These are phyloP conservation scores for Ophiocordyceps camponoti-saundersi DNA, from an alignment of 2,329 filamentous ascomycete species.

Conservation along the genomic window DNA sequence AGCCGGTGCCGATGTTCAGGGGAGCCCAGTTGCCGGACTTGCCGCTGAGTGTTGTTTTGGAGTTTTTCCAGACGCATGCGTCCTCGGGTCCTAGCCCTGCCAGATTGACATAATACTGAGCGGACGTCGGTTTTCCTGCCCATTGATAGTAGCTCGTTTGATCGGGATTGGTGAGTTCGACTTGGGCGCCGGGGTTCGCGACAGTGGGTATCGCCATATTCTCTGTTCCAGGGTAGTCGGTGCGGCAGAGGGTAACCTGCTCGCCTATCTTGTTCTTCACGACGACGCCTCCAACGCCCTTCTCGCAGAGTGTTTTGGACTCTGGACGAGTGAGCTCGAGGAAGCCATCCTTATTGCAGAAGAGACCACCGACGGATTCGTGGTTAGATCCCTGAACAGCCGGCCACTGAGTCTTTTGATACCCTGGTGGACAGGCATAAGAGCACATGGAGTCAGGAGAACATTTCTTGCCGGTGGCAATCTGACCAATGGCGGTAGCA, in stretches of 20 bases:
- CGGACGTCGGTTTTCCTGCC: constrained; percentile 59
- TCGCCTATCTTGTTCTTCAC: constrained; percentile 58
- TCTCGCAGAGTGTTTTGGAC: constrained; percentile 57
- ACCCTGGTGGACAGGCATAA: constrained; percentile 81
- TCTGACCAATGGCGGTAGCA: constrained; percentile 39
- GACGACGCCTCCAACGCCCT: constrained; percentile 51
- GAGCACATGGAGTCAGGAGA: constrained; percentile 59
- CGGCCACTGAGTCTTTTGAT: constrained; percentile 88
- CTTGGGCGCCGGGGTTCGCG: constrained; percentile 38
- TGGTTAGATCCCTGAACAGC: constrained; percentile 55
- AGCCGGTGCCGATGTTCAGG: constrained; percentile 68
- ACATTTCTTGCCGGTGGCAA: constrained; percentile 50
- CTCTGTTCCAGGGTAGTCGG: constrained; percentile 90
- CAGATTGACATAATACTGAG: constrained; percentile 95
- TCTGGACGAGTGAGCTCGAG: constrained; percentile 58
- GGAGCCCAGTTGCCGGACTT: constrained; percentile 69
- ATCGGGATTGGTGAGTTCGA: constrained; percentile 59
- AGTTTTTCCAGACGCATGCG: constrained; percentile 60
- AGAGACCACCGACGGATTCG: constrained; percentile 77
- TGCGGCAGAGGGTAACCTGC: constrained; percentile 68
- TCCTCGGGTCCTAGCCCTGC: constrained; percentile 47
- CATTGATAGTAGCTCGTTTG: constrained; percentile 60
- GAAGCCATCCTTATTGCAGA: constrained; percentile 56
- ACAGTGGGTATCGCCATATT: constrained; percentile 66
- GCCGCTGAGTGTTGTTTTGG: constrained; percentile 25